Evolutionary conservation across 192 early-diverging fungal species (phyloP), one percentile per base, ranked within the genome.

Genomic region (Coemansia guatemalensis): DNA sequence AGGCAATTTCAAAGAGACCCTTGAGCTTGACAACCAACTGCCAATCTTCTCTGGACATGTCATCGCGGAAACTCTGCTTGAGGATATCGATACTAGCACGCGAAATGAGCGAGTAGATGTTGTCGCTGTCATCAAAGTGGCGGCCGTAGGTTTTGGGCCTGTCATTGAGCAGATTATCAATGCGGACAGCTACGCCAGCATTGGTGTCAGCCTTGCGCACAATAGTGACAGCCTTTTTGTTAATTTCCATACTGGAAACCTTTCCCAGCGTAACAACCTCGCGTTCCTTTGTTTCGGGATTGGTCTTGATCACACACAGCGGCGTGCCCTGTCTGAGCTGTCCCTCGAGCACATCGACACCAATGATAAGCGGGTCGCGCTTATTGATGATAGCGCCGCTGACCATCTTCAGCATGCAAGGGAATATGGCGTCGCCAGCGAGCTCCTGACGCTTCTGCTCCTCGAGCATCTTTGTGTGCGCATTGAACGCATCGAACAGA

Each of bases 261-360:
- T 90, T 92, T 48, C 97, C 97, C 21, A 99, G 81, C 11, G 64
- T 80, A 59, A 92, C 80, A 48, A 93, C 81, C 62, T 87, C 86
- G 58, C 83, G 81, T 53, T 83, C 83, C 81, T 89, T 86, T n/a
- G 89, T 92, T 65, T 85, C 86, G 5, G 90, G 69, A 44, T 90
- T 88, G 14, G 86, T 73, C 49, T 88, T 86, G 20, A 92, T 82
- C 2, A 96, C 95, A 73, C 93, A 96, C 21, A 99, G 67, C 6
- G 97, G 97, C 0, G 97, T 99, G 32, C 94, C 95, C 4, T 86
- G 62, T 53, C 91, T 88, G 66, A 99, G 83, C 57, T 84, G 80
- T 48, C 97, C 97, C 71, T 97, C 96, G 14, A 90, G 51, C n/a
- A 98, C 91, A 76, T 99, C 97, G 18, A 93, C 89, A 70, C 96